Evolutionary conservation across 352 stramenopile species (phyloP), one percentile per base, ranked within the genome.

Genomic region (Blastocystis sp.): DNA sequence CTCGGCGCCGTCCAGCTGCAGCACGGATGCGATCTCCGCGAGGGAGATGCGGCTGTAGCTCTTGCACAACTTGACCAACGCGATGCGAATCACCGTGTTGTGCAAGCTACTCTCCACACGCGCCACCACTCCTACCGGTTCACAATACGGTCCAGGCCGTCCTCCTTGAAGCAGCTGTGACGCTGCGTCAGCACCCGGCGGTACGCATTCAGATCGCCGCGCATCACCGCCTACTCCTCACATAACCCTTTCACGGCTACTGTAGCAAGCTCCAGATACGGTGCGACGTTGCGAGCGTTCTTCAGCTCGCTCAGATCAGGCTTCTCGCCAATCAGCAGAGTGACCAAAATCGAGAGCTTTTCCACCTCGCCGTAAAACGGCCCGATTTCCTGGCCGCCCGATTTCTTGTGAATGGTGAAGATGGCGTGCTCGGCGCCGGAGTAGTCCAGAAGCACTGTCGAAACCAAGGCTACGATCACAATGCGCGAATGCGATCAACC

Each of bases 21-120:
- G 41, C 5, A 84, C 66, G 2, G 52, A 56, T 4, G 74, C 74
- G 40, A 84, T 52, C 61, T 84, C 74, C 2, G 4, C 56, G 34
- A 84, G 41, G n/a, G 74, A 84, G 28, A 84, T 84, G n/a, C 74
- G 74, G 66, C 74, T 84, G 56, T 84, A 84, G 53, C 74, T 84
- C 74, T 84, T 84, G 21, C 45, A 41, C 56, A 84, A 28, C 53
- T 84, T 84, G 3, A 84, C 74, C 61, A 84, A 41, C n/a, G 74
- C 74, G 41, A 84, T 84, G 9, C 74, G 74, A 34, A 84, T 84
- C 74, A 84, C 74, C 7, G 74, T 84, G 17, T 84, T 84, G 40
- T 84, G 74, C 74, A 84, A 17, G 67, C 74, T 84, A 19, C 34
- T 19, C 7, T 41, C 52, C n/a, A 84, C 28, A 23, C 9, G 65